Evolutionary conservation across 257 asterid genomes (phyloP), one percentile per base, ranked within the genome.

Genomic region (Capsicum pubescens): DNA sequence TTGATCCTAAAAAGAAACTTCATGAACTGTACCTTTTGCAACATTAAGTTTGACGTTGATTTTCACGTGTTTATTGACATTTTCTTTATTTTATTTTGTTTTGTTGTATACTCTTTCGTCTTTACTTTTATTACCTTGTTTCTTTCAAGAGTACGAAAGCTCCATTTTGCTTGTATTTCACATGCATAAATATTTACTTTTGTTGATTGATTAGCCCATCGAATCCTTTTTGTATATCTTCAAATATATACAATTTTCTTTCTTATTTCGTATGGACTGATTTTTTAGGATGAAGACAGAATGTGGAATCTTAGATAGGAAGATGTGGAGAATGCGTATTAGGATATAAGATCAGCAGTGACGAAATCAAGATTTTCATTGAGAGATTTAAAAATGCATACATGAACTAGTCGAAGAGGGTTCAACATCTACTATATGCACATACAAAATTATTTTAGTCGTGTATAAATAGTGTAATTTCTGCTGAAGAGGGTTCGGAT

Each of bases 1-100:
- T 39, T 68, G 54, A 8, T 8, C 21, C 9, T 36, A 16, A 14
- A 39, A 67, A 67, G 48, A 69, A 1, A 39, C 10, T 39, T 48
- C 59, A 48, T 14, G 64, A 52, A 15, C 48, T 76, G 63, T 76
- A 5, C 46, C 8, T 32, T 74, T 52, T 76, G 26, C 26, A 76
- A 12, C 63, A 26, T 76, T 2, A 21, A 26, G 19, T 13, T 76
- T 26, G 8, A 54, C 7, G 13, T 26, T 36, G 81, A 76, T 50
- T 54, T 52, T 52, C 81, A 76, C 81, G 81, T 76, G 81, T 52
- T 76, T 52, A 13, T 52, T 52, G 63, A 14, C 1, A 76, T 76
- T 26, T 52, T 52, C 13, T 32, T 5, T 26, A 64, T 26, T 71
- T 14, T 48, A 48, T 72, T 44, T 44, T n/a, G 11, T 19, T 74